A percentile compares a stretch with the other conserved stretches of the same genome.
Conservation (phyloP, 2,329 filamentous ascomycete genomes). For the Pseudonectria buxi region DNA sequence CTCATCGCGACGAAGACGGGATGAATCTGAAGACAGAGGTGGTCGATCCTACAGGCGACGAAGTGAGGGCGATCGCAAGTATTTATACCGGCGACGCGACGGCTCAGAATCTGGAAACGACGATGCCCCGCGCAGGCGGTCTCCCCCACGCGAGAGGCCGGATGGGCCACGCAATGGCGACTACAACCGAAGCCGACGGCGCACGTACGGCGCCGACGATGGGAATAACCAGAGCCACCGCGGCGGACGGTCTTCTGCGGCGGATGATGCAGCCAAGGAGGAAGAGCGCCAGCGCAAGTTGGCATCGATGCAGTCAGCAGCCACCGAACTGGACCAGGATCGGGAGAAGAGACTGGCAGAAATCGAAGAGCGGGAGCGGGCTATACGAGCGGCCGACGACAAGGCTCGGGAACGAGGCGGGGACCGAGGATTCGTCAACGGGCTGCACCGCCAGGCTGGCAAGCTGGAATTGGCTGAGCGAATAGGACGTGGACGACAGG, state of each 20-base stretch:
- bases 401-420: conserved; percentile 55
- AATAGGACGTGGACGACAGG: conserved; percentile 41
- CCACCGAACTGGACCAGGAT: conserved; percentile 62
- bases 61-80: conserved; percentile 19
- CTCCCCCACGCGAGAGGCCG: conserved; percentile 4
- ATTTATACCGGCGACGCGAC: conserved; percentile 24
- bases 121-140: conserved; percentile 23
- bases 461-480: conserved; percentile 46
- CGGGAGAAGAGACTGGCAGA: conserved; percentile 61
- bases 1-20: conserved; percentile 13
- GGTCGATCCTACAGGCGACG: conserved; percentile 11
- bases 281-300: conserved; percentile 60
- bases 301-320: conserved; percentile 67
- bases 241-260: conserved; percentile 11
- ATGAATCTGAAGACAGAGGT: conserved; percentile 15
- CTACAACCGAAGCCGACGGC: conserved; percentile 5
- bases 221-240: conserved; percentile 18
- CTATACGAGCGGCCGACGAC: conserved; percentile 61
- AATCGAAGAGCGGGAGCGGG: conserved; percentile 58
- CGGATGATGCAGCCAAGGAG: conserved; percentile 30
- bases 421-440: conserved; percentile 57
- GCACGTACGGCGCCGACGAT: conserved; percentile 14
- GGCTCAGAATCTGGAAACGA: conserved; percentile 22
- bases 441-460: conserved; percentile 53
- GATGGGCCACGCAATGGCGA: conserved; percentile 5